Base-by-base conservation (phyloP, 2,329 filamentous ascomycete genomes). In the Hypocreales sp. region DNA sequence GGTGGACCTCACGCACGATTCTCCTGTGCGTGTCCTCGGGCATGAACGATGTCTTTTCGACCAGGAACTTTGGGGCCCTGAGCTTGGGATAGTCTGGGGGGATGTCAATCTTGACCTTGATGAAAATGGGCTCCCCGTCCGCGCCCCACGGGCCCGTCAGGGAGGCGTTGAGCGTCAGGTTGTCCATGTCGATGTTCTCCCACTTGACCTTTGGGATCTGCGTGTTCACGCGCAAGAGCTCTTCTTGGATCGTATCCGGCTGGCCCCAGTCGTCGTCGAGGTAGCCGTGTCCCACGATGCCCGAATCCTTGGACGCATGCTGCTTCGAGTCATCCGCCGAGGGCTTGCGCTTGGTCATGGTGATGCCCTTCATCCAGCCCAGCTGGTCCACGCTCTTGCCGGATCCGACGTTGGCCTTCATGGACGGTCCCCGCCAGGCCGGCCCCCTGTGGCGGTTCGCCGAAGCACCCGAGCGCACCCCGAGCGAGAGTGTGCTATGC, bases 281-380 rank as follows among this genome's bases (percentile, higher is more conserved):
- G 31, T 63, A 67, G 17, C 51, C 56, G 13, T 61, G 61, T 14
- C 60, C 57, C 30, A 68, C 63, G 33, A 68, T 52, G 7, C 51
- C 50, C 35, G 67, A 55, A 47, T 66, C 58, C 53, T 68, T 53
- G 35, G 68, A 57, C 41, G 61, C 48, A 42, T 64, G 47, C 46
- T 67, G 54, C 45, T 47, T 49, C 8, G 40, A 35, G 8, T 36
- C 40, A 22, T 58, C 56, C 9, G 51, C 40, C 2, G 54, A 54
- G 2, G 54, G 44, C 36, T 64, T 69, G 29, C 60, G 55, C 45
- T 65, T 71, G 26, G 61, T 71, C 56, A 75, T 71, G 18, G 64
- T 72, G 32, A 78, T 72, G 5, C 72, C 72, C 41, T 70, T 74
- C 67, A 78, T 76, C 72, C 72, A 78, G 10, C 67, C 69, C 29